Percentiles rank a stretch among this genome's conserved stretches.
phyloP scores from a whole-genome alignment of 2,329 filamentous ascomycete species.

The Trichophyton mentagrophytes region DNA sequence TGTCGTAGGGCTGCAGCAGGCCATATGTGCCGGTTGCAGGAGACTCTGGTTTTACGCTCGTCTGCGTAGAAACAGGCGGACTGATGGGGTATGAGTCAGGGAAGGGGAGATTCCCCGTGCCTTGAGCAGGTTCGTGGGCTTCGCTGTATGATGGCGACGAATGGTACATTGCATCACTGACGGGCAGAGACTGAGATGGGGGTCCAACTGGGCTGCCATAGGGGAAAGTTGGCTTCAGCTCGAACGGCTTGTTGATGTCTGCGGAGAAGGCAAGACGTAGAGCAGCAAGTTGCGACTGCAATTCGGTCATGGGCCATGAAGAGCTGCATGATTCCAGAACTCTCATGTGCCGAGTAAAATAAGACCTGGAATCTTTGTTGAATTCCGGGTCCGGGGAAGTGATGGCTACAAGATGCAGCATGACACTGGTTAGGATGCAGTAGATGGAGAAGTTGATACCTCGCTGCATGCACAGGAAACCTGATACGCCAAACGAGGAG shows the following conservation, averaged over 20 bases:
- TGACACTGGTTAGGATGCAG: constrained; percentile 75
- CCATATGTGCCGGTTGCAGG: constrained; percentile 47
- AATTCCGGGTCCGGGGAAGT: constrained; percentile 86
- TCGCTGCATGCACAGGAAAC: constrained; percentile 80
- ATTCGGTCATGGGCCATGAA: constrained; percentile 77
- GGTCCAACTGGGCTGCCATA: constrained; percentile 62
- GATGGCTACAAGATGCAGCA: constrained; percentile 85
- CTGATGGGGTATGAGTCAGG: constrained; percentile 53
- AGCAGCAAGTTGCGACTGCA: constrained; percentile 79
- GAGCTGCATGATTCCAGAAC: constrained; percentile 74
- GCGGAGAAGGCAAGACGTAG: constrained; percentile 85
- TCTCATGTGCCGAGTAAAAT: constrained; percentile 87
- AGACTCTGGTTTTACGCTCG: constrained; percentile 62
- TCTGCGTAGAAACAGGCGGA: constrained; percentile 62
- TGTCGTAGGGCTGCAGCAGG: constrained; percentile 21
- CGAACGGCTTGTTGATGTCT: constrained; percentile 71
- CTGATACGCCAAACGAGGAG: constrained; percentile 61
- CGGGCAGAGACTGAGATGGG: neutral
- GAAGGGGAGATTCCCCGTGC: neutral
- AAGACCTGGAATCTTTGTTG: constrained; percentile 71
- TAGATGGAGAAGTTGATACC: constrained; percentile 97
- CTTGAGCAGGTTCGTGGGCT: neutral
- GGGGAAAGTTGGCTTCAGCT: constrained; percentile 75
- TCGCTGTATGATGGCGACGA: constrained; percentile 6
- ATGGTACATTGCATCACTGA: constrained; percentile 18